phyloP scores from a whole-genome alignment of 768 basidiomycete species.

The Arthromyces matolae region DNA sequence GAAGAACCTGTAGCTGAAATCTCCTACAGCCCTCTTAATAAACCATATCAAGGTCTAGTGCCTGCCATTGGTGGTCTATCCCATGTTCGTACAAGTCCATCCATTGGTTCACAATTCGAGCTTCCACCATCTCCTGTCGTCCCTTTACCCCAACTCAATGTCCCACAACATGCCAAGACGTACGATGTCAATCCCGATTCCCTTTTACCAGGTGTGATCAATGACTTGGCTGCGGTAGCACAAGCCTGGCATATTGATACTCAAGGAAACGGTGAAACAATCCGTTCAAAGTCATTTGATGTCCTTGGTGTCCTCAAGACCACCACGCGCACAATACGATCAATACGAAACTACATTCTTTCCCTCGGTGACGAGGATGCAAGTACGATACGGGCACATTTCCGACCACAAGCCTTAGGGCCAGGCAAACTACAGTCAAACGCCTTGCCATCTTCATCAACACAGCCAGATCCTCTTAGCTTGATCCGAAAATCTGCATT shows the following conservation, averaged over 20 bases:
- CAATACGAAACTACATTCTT: conserved; percentile 79
- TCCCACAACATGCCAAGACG: conserved; percentile 57
- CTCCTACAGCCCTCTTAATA: conserved; percentile 40
- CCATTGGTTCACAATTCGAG: conserved; percentile 47
- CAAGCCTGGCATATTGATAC: conserved; percentile 54
- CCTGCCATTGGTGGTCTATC: conserved; percentile 69
- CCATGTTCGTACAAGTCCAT: conserved; percentile 40
- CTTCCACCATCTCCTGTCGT: conserved; percentile 69
- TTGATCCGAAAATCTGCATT: conserved; percentile 75
- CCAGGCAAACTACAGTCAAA: conserved; percentile 34
- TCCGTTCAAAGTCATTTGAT: conserved; percentile 36
- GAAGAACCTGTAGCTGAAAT: too few relatives aligned
- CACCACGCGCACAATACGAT: conserved; percentile 78
- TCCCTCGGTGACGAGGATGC: conserved; percentile 75
- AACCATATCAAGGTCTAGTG: conserved; percentile 59
- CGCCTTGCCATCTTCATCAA: conserved; percentile 24
- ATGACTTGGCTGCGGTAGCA: conserved; percentile 67
- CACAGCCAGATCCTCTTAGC: conserved; percentile 55
- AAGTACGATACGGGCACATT: conserved; percentile 51
- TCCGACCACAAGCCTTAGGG: conserved; percentile 48
- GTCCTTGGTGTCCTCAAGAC: conserved; percentile 70
- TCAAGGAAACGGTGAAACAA: conserved; percentile 16
- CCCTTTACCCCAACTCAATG: conserved; percentile 43
- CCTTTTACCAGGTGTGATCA: conserved; percentile 71
- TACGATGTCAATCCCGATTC: conserved; percentile 74